phyloP scores from a whole-genome alignment of 345 rosid genomes.

The Eucalyptus polybractea region DNA sequence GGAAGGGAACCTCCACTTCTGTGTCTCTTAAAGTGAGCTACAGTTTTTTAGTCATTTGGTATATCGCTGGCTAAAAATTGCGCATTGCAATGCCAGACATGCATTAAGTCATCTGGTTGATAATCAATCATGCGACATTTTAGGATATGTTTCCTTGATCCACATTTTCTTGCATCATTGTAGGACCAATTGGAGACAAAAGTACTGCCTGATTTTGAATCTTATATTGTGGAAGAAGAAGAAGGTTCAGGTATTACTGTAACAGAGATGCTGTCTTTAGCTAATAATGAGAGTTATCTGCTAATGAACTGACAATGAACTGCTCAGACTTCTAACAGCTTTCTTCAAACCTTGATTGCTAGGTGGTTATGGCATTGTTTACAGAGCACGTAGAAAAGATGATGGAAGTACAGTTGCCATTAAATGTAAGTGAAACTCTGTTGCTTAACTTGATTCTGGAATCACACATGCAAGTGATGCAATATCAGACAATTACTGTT shows the following conservation, averaged over 20 bases:
- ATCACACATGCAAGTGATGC: neutral
- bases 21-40: conserved; percentile 18
- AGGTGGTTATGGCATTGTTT: conserved; percentile 97
- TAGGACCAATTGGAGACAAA: conserved; percentile 40
- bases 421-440: conserved; percentile 46
- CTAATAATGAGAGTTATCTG: neutral
- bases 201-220: conserved; percentile 58
- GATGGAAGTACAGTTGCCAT: conserved; percentile 78
- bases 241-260: conserved; percentile 74
- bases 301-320: neutral
- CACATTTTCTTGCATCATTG: neutral
- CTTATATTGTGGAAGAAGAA: conserved; percentile 62
- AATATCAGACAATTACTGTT: neutral
- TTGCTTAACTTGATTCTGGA: neutral
- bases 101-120: neutral
- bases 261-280: neutral
- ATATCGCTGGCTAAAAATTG: neutral
- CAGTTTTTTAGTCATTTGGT: neutral
- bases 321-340: neutral
- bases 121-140: neutral
- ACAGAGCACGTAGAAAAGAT: conserved; percentile 56
- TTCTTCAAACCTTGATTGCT: conserved; percentile 6
- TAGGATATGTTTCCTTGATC: neutral
- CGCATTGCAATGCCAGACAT: neutral
- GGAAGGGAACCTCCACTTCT: conserved; percentile 10